phyloP scores from a whole-genome alignment of 31 red algal species.

The Pterothamnion heteromorphum region DNA sequence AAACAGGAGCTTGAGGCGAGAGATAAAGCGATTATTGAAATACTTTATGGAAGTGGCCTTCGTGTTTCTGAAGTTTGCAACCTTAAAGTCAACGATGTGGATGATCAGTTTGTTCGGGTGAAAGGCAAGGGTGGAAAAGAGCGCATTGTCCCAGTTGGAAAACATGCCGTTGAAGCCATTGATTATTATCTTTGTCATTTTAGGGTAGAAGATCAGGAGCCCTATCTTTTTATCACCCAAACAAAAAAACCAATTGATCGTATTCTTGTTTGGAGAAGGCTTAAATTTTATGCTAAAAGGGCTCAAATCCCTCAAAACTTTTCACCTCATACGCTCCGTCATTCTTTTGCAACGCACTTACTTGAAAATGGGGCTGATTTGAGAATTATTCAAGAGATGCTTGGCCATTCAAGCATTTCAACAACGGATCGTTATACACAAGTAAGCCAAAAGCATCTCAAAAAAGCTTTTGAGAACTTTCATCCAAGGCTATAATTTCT shows the following conservation, averaged over 20 bases:
- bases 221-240: neutral
- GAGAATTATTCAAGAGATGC: neutral
- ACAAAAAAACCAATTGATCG: neutral
- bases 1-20: neutral
- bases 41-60: constrained; percentile 9
- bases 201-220: neutral
- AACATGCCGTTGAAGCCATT: constrained; percentile 3
- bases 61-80: constrained; percentile 12
- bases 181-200: neutral
- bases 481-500: constrained; percentile 29
- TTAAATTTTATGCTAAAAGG: neutral
- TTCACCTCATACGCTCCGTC: neutral
- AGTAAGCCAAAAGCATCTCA: neutral
- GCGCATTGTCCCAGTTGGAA: constrained; percentile 25
- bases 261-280: neutral
- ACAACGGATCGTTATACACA: constrained; percentile 21
- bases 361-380: constrained; percentile 32
- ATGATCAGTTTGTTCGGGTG: neutral
- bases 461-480: neutral
- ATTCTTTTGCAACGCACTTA: constrained; percentile 30
- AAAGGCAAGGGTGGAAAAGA: constrained; percentile 15
- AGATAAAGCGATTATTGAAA: neutral
- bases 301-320: neutral
- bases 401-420: neutral
- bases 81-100: neutral